phyloP scores from a whole-genome alignment of 495 filamentous ascomycete genomes.

The Penicillium tannophilum region DNA sequence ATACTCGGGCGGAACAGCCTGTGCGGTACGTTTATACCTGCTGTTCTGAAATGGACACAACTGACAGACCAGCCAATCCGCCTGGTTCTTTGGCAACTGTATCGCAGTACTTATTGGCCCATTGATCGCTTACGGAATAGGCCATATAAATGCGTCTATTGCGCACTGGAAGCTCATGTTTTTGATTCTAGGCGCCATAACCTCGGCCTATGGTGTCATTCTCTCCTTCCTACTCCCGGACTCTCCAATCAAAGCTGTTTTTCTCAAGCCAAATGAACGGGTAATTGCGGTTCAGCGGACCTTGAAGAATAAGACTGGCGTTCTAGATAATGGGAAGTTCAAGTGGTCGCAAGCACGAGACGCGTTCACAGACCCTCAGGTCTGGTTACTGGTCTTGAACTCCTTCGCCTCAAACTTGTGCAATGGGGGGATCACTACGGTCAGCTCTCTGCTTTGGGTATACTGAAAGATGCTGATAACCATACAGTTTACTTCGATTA shows the following conservation, averaged over 20 bases:
- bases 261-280: constrained; percentile 55
- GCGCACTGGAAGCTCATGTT: constrained; percentile 57
- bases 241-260: constrained; percentile 54
- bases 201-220: constrained; percentile 51
- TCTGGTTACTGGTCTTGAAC: constrained; percentile 36
- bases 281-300: constrained; percentile 34
- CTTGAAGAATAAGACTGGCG: constrained; percentile 58
- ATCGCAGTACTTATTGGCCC: constrained; percentile 62
- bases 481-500: constrained; percentile 41
- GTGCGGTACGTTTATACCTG: constrained; percentile 37
- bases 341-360: constrained; percentile 35
- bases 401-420: constrained; percentile 31
- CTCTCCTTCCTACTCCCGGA: constrained; percentile 56
- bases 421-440: constrained; percentile 37
- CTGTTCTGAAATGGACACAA: not conserved
- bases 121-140: constrained; percentile 58
- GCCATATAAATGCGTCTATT: constrained; percentile 41
- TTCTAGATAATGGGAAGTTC: constrained; percentile 42
- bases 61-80: constrained; percentile 21
- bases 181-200: constrained; percentile 59
- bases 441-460: not conserved
- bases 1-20: constrained; percentile 51
- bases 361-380: constrained; percentile 33
- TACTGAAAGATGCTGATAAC: not conserved
- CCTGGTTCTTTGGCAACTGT: constrained; percentile 64